phyloP scores from a whole-genome alignment of 805 yeast genomes.

The Barnettozyma wickerhamii region DNA sequence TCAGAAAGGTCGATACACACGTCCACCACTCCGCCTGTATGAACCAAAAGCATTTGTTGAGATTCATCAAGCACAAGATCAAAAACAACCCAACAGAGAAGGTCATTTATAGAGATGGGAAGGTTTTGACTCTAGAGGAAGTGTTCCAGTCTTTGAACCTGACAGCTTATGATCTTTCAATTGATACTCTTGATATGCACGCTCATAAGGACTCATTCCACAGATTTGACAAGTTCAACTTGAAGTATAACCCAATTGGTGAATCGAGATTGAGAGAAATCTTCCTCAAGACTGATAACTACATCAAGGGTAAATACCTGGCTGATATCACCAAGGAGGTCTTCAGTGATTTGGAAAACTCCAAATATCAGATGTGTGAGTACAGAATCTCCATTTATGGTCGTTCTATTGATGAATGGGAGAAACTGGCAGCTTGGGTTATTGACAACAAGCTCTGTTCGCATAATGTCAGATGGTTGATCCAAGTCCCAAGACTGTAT shows the following conservation, averaged over 20 bases:
- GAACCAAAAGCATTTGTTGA: slow-evolving; percentile 94
- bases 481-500: slow-evolving; percentile 92
- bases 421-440: slow-evolving; percentile 91
- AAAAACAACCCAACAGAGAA: slow-evolving; percentile 82
- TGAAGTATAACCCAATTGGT: slow-evolving; percentile 97
- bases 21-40: slow-evolving; percentile 99
- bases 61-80: slow-evolving; percentile 92
- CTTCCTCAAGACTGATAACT: slow-evolving; percentile 92
- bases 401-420: slow-evolving; percentile 88
- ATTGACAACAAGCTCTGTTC: slow-evolving; percentile 87
- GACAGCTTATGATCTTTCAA: slow-evolving; percentile 91
- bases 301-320: slow-evolving; percentile 78
- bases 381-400: slow-evolving; percentile 95
- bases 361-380: slow-evolving; percentile 97
- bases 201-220: slow-evolving; percentile 98
- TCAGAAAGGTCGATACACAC: slow-evolving; percentile 96
- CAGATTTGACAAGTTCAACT: slow-evolving; percentile 93
- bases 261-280: slow-evolving; percentile 97
- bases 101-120: slow-evolving; percentile 91
- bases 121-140: slow-evolving; percentile 76
- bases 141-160: slow-evolving; percentile 88
- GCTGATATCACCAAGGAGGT: slow-evolving; percentile 96
- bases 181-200: slow-evolving; percentile 98
- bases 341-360: slow-evolving; percentile 86
- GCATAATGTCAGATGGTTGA: slow-evolving; percentile 94